phyloP scores from a whole-genome alignment of 805 yeast genomes.

The Barnettozyma wickerhamii region DNA sequence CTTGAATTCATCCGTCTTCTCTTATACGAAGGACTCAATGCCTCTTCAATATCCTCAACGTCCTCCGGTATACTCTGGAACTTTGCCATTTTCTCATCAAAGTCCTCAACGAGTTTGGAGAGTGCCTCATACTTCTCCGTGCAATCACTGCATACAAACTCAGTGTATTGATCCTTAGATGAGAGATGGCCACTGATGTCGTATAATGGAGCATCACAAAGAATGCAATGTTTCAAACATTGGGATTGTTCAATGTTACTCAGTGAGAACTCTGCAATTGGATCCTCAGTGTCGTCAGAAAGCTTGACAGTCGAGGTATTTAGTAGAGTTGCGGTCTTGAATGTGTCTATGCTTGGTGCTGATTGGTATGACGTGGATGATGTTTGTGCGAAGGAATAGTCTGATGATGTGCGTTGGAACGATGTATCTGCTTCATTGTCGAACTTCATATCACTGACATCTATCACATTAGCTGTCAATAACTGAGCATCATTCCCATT shows the following conservation, averaged over 20 bases:
- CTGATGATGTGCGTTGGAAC: constrained; percentile 1
- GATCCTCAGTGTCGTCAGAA: constrained; percentile 11
- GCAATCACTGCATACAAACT: constrained; percentile 62
- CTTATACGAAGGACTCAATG: constrained; percentile 8
- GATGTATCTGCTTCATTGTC: background rate
- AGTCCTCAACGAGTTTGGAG: constrained; percentile 34
- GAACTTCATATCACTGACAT: background rate
- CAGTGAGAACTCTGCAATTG: constrained; percentile 10
- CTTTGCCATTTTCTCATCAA: constrained; percentile 28
- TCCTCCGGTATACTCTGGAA: constrained; percentile 16
- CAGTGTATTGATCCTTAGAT: constrained; percentile 28
- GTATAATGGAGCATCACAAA: constrained; percentile 67
- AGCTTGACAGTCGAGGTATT: constrained; percentile 17
- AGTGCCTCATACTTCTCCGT: constrained; percentile 52
- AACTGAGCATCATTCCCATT: constrained; percentile 1
- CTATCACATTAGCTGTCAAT: constrained; percentile 1
- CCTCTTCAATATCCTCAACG: constrained; percentile 21
- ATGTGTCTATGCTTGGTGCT: constrained; percentile 1
- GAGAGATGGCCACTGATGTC: constrained; percentile 45
- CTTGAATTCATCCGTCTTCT: constrained; percentile 8
- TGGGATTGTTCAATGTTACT: constrained; percentile 11
- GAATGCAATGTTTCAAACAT: constrained; percentile 47
- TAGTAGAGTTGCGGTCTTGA: constrained; percentile 1
- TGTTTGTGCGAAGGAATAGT: constrained; percentile 8
- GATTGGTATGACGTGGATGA: constrained; percentile 1